Evolutionary conservation across 306 rosid species (phyloP), one percentile per base, ranked within the genome.

Genomic region (Vigna mungo): DNA sequence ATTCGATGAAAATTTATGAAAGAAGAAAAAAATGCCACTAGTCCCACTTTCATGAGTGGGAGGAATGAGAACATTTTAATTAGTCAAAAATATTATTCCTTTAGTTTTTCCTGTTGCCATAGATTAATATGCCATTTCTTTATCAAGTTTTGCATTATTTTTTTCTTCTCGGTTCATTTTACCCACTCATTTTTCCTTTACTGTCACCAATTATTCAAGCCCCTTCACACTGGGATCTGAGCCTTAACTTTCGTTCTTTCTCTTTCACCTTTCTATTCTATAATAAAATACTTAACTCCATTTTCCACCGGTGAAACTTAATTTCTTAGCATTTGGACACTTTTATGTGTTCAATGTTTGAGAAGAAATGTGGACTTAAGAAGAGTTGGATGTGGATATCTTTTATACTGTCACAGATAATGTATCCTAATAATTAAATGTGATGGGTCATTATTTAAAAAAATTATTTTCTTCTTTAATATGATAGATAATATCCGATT

Each of bases 41-140:
- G 67, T 16, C 44, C 67, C 67, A 64, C 70, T 64, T 64, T 37
- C 70, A 63, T n/a, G 27, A 64, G 70, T 63, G 52, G 52, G 34
- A 39, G n/a, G 52, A 65, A 65, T 41, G 17, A 65, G 71, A 65
- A 65, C 48, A 65, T 65, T 64, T 65, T 65, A 65, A 39, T 65
- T 65, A 0, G 71, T 65, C 71, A 65, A 65, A 34, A 30, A 65
- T 41, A 36, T 17, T 65, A 39, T 65, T 65, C 71, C 27, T 64
- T 64, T 64, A 39, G 70, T 64, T 39, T 64, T 37, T 64, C 32
- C 20, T 39, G 36, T 61, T 3, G 44, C 68, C 48, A 64, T 37
- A 64, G 70, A 37, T 64, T 64, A 36, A n/a, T 37, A 37, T 64
- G 70, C 30, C 17, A 64, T 64, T 62, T 62, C 21, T 16, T 62